Conservation (phyloP, 805 yeast species). For the Hanseniaspora guilliermondii region DNA sequence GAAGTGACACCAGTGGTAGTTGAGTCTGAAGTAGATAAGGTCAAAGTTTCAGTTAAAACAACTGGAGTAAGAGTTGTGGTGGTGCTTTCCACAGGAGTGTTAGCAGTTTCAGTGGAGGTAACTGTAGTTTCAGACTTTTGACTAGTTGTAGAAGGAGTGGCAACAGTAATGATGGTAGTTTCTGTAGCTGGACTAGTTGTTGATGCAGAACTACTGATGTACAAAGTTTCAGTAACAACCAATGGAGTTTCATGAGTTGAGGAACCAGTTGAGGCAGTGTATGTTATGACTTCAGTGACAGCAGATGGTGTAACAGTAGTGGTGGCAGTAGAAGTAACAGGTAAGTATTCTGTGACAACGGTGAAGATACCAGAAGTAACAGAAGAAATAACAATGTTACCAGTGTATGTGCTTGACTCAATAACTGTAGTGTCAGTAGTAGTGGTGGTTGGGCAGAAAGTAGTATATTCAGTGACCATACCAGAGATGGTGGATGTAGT, state of each 20-base stretch:
- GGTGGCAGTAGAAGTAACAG: slow-evolving; percentile 12
- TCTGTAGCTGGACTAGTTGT: not conserved
- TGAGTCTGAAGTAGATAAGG: slow-evolving; percentile 4
- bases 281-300: not conserved
- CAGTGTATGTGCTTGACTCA: slow-evolving; percentile 14
- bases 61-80: not conserved
- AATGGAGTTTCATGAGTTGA: slow-evolving; percentile 9
- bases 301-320: slow-evolving; percentile 1
- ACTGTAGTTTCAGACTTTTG: not conserved
- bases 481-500: slow-evolving; percentile 10
- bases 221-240: not conserved
- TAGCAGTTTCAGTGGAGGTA: not conserved
- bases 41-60: slow-evolving; percentile 6
- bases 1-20: slow-evolving; percentile 14
- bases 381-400: slow-evolving; percentile 15
- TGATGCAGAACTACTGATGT: not conserved
- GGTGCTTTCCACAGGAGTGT: not conserved
- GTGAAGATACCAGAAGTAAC: slow-evolving; percentile 15
- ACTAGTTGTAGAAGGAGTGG: not conserved
- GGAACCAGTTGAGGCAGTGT: not conserved
- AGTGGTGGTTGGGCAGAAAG: slow-evolving; percentile 13
- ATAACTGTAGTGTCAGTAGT: slow-evolving; percentile 10
- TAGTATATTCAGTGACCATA: slow-evolving; percentile 13
- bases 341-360: slow-evolving; percentile 17
- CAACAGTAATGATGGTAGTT: not conserved